Percentiles rank a stretch among this genome's conserved stretches.
Evolutionary conservation across 1,284 basidiomycete species (phyloP).

Genomic region (Limonomyces culmigenus): DNA sequence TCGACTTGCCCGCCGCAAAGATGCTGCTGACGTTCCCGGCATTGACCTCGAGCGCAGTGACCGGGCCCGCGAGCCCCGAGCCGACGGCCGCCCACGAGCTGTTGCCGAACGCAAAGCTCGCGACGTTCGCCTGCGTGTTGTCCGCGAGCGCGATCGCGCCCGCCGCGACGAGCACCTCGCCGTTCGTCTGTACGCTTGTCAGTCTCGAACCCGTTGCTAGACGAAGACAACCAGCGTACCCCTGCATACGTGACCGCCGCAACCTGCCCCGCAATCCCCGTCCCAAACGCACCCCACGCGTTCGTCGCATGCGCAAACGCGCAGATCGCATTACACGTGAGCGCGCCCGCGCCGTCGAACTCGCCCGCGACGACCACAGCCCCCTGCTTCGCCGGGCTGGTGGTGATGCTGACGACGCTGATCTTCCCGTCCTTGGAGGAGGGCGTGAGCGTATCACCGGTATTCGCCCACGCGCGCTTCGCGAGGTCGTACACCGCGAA

Average conservation of each 20-base stretch:
- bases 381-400: constrained; percentile 42
- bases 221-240: constrained; percentile 23
- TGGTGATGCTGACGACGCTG: constrained; percentile 61
- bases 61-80: constrained; percentile 66
- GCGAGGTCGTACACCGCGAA: constrained; percentile 67
- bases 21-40: constrained; percentile 68
- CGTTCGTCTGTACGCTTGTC: constrained; percentile 31
- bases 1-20: constrained; percentile 72
- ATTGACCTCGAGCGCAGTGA: constrained; percentile 79
- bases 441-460: constrained; percentile 40
- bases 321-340: constrained; percentile 71
- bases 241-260: constrained; percentile 68
- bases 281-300: constrained; percentile 74
- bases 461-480: constrained; percentile 38
- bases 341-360: constrained; percentile 66
- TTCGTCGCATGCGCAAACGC: constrained; percentile 47
- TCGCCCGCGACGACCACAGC: constrained; percentile 73
- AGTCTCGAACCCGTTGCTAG: no score
- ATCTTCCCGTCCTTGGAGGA: constrained; percentile 27
- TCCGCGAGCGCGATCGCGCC: constrained; percentile 57
- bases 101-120: constrained; percentile 53
- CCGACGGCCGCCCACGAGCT: constrained; percentile 67
- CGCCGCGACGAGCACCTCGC: constrained; percentile 47
- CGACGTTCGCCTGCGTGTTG: constrained; percentile 47
- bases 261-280: constrained; percentile 72